Base-by-base conservation (phyloP, 805 yeast genomes). In the Candida argentea region DNA sequence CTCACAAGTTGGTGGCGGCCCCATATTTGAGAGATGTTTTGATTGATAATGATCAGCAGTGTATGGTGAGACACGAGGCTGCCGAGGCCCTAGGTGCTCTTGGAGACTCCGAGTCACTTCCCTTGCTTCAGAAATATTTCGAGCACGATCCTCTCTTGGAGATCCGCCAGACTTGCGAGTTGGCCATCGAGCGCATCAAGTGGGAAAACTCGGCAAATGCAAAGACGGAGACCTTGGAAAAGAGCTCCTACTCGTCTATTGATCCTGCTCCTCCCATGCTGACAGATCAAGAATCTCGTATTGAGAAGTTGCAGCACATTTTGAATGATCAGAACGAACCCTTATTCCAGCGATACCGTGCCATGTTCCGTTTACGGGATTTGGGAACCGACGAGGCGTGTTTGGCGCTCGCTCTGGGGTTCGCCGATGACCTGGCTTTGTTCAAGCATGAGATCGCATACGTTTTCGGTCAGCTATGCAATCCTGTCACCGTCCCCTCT, bases 191-290 rank as follows among this genome's bases (percentile, higher is more conserved):
- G 46, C 76, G 97, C 60, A 89, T 91, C 50, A 73, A 76, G 38
- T 93, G 97, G 97, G 91, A 82, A 54, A 70, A 76, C 49, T 73
- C 86, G 22, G 79, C 73, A 31, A 48, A 61, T 24, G 61, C 78
- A 16, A 74, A 73, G 50, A 61, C 64, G 5, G 97, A 91, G 53
- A 58, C 58, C 14, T 61, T 89, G 40, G 89, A 81, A 50, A 56
- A 70, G 44, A 81, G 93, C 12, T 70, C 81, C 21, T 89, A 82
- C 59, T 68, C 80, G 17, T 82, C 94, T 24, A 81, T 91, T 37
- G 99, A 91, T 50, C 99, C 99, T 25, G 98, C 99, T 14, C 99
- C 99, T 30, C 97, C 99, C 6, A 60, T 91, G 52, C 77, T 95
- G n/a, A 48, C 75, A 25, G 56, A 56, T 39, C 32, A 42, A 28